Evolutionary conservation across 179 eudicot species (phyloP), one percentile per base, ranked within the genome.

Genomic region (Beta lomatogona): DNA sequence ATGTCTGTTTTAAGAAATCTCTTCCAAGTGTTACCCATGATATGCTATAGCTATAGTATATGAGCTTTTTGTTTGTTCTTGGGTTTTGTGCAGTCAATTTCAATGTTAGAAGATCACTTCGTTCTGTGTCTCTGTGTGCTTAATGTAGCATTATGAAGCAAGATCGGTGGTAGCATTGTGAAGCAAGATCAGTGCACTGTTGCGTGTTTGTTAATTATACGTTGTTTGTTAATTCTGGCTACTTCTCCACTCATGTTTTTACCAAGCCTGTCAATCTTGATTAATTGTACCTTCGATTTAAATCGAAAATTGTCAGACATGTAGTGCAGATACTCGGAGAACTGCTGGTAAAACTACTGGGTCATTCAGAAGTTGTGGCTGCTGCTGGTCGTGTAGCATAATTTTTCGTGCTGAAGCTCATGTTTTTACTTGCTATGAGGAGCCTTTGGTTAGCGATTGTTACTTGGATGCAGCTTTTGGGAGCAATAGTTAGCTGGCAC

Each of bases 401-500:
- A 86, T 78, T 82, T 77, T 48, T 79, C 25, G 67, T 89, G 77
- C 54, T 84, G 41, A 82, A 73, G 76, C 61, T 78, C 53, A 75
- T 88, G 67, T 82, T 87, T 63, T 36, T 83, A 65, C 74, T 86
- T 79, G 74, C 77, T 41, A 14, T 88, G 60, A 86, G 85, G 79
- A 82, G 88, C 80, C 72, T 88, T 50, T 88, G 81, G 83, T 77
- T 87, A 71, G 83, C 88, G 25, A 73, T 84, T 71, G 60, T 73
- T 70, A 84, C 92, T 55, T 94, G 90, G 92, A 73, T 86, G 54
- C 91, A 93, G 80, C 79, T 93, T 75, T 82, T 90, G 63, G 79
- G 78, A 63, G 81, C 81, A 76, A 78, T 93, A 72, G 77, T 90
- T 80, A 70, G 25, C 82, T 77, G 89, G 77, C 92, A 90, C 74